Percentiles rank a stretch among this genome's conserved stretches.
Evolutionary conservation across 139 green algal species (phyloP).

Genomic region (Chlorella sp.): DNA sequence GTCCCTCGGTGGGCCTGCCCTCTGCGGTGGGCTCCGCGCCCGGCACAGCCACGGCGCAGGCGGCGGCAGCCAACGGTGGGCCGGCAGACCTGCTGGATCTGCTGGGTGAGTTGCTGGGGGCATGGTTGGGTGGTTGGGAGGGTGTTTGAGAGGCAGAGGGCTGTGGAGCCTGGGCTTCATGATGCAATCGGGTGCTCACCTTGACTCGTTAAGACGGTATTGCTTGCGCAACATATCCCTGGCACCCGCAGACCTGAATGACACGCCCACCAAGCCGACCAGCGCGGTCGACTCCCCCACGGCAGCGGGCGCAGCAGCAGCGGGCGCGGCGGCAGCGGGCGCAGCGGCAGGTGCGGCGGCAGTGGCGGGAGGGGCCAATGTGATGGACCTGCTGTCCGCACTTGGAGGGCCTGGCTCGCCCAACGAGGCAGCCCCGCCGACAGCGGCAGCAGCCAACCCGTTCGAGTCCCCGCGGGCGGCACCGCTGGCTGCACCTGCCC

Average conservation of each 20-base stretch:
- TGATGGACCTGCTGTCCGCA: constrained; percentile 40
- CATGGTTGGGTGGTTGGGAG: not conserved
- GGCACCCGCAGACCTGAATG: constrained; percentile 18
- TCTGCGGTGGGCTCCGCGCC: not conserved
- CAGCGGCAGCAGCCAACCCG: constrained; percentile 3
- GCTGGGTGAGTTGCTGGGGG: constrained; percentile 13
- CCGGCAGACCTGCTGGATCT: constrained; percentile 25
- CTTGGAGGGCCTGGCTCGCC: not conserved
- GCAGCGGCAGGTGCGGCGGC: not conserved
- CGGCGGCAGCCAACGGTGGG: not conserved
- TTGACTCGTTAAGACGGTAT: too few species aligned
- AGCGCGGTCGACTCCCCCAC: not conserved
- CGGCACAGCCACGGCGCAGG: not conserved
- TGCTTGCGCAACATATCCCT: not conserved
- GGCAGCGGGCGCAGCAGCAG: not conserved
- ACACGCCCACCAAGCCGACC: constrained; percentile 3
- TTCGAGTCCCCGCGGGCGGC: not conserved
- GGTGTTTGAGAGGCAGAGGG: too few species aligned
- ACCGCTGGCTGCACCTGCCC: not conserved
- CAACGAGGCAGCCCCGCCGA: not conserved
- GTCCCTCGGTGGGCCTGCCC: not conserved
- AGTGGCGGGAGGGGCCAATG: constrained; percentile 9
- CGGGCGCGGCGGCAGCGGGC: not conserved
- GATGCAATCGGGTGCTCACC: too few species aligned
- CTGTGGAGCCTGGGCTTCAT: too few species aligned